Base-by-base conservation (phyloP, 257 asterid genomes). In the Asclepias syriaca region DNA sequence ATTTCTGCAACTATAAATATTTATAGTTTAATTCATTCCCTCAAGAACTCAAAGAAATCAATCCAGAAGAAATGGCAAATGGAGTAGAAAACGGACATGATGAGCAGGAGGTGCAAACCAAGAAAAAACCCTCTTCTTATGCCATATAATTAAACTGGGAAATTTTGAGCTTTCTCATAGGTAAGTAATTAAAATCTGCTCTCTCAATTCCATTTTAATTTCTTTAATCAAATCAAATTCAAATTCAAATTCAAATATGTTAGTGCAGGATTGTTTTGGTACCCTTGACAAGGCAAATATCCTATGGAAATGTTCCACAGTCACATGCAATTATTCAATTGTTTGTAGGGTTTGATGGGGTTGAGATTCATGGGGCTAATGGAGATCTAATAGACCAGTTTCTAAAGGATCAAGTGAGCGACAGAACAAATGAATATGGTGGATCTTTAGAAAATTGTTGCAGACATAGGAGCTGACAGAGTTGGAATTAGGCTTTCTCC, bases 281-380 rank as follows among this genome's bases (percentile, higher is more conserved):
- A 8, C 96, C 96, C 7, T 64, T 90, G 70, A 87, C 96, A 5
- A 85, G 96, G 79, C 85, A 80, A 69, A 82, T 91, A 76, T 87
- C 97, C 3, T 85, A 64, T 5, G 69, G 73, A 55, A 80, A 85
- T 49, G 77, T 90, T 29, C 96, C 96, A 40, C 97, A 87, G 73
- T 89, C 86, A 19, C 93, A 90, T 79, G 92, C 93, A 67, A n/a
- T n/a, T n/a, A n/a, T n/a, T n/a, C n/a, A n/a, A n/a, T n/a, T n/a
- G n/a, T n/a, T n/a, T n/a, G n/a, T n/a, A n/a, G n/a, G n/a, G n/a
- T n/a, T n/a, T n/a, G n/a, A n/a, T n/a, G n/a, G n/a, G n/a, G n/a
- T n/a, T n/a, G n/a, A n/a, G n/a, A n/a, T n/a, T n/a, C n/a, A n/a
- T n/a, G n/a, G n/a, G n/a, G n/a, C n/a, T n/a, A n/a, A n/a, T n/a